Evolutionary conservation across 208 protist genomes (phyloP).

Genomic region (Endotrypanum monterogeii): DNA sequence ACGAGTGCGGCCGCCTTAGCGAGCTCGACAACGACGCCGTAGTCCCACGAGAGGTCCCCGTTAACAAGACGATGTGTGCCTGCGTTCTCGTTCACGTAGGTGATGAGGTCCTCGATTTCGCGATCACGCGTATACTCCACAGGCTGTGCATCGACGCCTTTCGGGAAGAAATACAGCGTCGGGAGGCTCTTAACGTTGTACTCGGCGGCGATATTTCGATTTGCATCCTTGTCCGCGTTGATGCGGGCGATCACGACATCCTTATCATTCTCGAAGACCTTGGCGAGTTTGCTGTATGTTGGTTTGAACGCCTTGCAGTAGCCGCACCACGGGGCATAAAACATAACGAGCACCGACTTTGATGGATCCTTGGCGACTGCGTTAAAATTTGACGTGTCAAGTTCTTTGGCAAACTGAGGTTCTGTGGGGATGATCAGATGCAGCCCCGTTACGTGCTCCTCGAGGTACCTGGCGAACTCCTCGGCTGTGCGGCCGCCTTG

Average conservation of each 20-base stretch:
- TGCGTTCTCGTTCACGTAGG: conserved; percentile 64
- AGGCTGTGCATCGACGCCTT: conserved; percentile 33
- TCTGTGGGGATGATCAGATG: conserved; percentile 34
- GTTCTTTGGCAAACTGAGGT: conserved; percentile 36
- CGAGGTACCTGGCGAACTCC: conserved; percentile 49
- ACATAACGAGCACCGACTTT: conserved; percentile 71
- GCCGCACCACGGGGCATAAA: conserved; percentile 90
- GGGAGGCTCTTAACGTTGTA: conserved; percentile 63
- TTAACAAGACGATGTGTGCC: conserved; percentile 44
- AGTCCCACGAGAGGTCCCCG: conserved; percentile 51
- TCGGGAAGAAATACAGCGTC: conserved; percentile 68
- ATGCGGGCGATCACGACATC: conserved; percentile 73
- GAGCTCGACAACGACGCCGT: conserved; percentile 43
- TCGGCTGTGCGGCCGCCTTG: conserved; percentile 34
- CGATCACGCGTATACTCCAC: conserved; percentile 53
- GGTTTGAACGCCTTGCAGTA: conserved; percentile 90
- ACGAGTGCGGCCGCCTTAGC: conserved; percentile 20
- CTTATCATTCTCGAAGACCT: conserved; percentile 54
- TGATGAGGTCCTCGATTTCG: conserved; percentile 48
- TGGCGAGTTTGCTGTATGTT: conserved; percentile 52
- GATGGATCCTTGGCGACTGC: conserved; percentile 33
- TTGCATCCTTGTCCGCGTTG: conserved; percentile 47
- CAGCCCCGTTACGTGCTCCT: conserved; percentile 26
- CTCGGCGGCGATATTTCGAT: conserved; percentile 20
- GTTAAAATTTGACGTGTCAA: conserved; percentile 49